Evolutionary conservation across 2,329 filamentous ascomycete genomes (phyloP).

Genomic region (Ophiostoma sp.): DNA sequence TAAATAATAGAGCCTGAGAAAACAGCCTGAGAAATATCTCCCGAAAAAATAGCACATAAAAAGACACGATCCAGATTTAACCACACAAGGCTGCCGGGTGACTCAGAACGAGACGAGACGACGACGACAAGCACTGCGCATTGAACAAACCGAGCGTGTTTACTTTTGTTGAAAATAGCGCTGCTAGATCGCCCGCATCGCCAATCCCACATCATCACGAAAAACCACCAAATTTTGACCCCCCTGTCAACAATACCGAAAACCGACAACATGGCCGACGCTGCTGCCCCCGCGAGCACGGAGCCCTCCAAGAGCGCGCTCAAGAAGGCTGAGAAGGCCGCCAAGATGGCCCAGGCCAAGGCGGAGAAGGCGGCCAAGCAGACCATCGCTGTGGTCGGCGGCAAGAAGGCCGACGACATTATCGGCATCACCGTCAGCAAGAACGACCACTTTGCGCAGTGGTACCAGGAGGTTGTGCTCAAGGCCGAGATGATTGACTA

Average conservation of each 20-base stretch:
- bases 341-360: constrained; percentile 62
- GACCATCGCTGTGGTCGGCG: constrained; percentile 53
- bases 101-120: background rate
- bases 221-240: background rate
- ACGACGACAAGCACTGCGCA: background rate
- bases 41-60: constrained; percentile 7
- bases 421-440: constrained; percentile 89
- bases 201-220: background rate
- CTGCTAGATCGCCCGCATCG: background rate
- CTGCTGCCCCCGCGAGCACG: constrained; percentile 25
- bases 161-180: background rate
- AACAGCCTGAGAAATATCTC: background rate
- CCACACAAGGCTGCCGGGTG: background rate
- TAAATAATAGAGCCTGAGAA: background rate
- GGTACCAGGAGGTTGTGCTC: constrained; percentile 97
- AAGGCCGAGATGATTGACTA: constrained; percentile 98
- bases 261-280: constrained; percentile 31
- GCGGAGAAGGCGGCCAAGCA: constrained; percentile 62
- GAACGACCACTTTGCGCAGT: constrained; percentile 82
- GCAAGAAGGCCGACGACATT: constrained; percentile 65
- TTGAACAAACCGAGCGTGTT: background rate
- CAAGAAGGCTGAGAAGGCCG: constrained; percentile 67
- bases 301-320: constrained; percentile 62
- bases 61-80: background rate
- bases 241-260: background rate